phyloP scores from a whole-genome alignment of 2,329 filamentous ascomycete genomes.

The Huntiella omanensis region DNA sequence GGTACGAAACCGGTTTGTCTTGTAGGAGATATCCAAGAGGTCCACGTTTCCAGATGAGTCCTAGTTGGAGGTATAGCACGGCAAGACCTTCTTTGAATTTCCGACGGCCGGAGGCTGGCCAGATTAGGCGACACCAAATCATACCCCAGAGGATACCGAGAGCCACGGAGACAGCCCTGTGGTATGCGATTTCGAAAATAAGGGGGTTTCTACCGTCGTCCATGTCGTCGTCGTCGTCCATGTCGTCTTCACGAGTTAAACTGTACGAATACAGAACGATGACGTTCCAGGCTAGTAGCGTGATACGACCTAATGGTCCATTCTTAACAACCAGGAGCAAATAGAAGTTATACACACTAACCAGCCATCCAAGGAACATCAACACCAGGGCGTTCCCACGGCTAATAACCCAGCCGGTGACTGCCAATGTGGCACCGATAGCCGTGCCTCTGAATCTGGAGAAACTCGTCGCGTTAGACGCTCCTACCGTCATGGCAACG shows the following conservation, averaged over 20 bases:
- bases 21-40: constrained; percentile 58
- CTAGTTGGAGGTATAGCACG: constrained; percentile 85
- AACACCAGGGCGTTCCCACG: constrained; percentile 56
- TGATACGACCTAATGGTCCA: constrained; percentile 81
- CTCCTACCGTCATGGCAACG: constrained; percentile 91
- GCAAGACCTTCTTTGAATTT: constrained; percentile 83
- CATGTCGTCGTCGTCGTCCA: constrained; percentile 69
- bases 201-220: constrained; percentile 70
- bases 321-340: constrained; percentile 71
- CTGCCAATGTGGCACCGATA: constrained; percentile 57
- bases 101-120: constrained; percentile 76
- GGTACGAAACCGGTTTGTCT: constrained; percentile 45
- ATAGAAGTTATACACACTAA: constrained; percentile 72
- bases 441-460: constrained; percentile 75
- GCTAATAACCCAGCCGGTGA: constrained; percentile 60
- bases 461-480: constrained; percentile 80
- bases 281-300: constrained; percentile 89
- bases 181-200: constrained; percentile 72
- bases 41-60: constrained; percentile 87
- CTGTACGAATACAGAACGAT: constrained; percentile 89
- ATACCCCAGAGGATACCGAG: constrained; percentile 84
- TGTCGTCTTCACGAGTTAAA: constrained; percentile 58
- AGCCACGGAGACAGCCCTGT: constrained; percentile 73
- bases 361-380: constrained; percentile 63
- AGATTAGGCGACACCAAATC: constrained; percentile 72